These are phyloP conservation scores for Schwanniomyces yamadae DNA, from an alignment of 805 yeast species.

Conservation along the genomic window DNA sequence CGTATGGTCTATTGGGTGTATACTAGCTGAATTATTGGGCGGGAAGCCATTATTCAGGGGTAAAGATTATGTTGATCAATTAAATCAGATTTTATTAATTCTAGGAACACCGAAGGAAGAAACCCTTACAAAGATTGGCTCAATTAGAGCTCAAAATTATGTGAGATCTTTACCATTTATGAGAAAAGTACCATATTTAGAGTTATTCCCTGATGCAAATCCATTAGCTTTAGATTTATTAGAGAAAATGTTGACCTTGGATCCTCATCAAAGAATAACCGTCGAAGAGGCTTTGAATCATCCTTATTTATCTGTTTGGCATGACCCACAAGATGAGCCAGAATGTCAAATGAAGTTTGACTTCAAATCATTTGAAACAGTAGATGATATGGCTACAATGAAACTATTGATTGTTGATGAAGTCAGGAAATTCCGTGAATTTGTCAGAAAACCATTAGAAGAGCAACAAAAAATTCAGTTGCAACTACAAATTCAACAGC, in stretches of 20 bases:
- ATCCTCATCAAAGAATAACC: slow-evolving; percentile 83
- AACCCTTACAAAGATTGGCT: slow-evolving; percentile 55
- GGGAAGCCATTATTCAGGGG: slow-evolving; percentile 93
- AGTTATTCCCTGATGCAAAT: slow-evolving; percentile 79
- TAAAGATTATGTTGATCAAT: slow-evolving; percentile 92
- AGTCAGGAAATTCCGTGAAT: slow-evolving; percentile 72
- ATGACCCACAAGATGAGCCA: slow-evolving; percentile 90
- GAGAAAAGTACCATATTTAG: slow-evolving; percentile 71
- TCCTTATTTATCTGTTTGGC: slow-evolving; percentile 91
- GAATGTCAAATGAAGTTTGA: slow-evolving; percentile 79
- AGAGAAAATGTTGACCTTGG: slow-evolving; percentile 81
- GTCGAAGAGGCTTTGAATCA: slow-evolving; percentile 90
- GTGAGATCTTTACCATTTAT: slow-evolving; percentile 82
- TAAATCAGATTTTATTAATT: slow-evolving; percentile 80
- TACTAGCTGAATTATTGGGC: slow-evolving; percentile 88
- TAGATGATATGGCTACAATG: slow-evolving; percentile 76
- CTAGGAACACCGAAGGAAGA: slow-evolving; percentile 84
- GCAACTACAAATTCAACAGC: slow-evolving; percentile 29
- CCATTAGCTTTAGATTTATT: slow-evolving; percentile 83
- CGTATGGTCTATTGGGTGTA: slow-evolving; percentile 98
- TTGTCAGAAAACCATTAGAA: slow-evolving; percentile 74
- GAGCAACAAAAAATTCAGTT: slow-evolving; percentile 46
- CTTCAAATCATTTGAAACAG: slow-evolving; percentile 76
- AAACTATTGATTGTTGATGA: slow-evolving; percentile 76
- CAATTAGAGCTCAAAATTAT: slow-evolving; percentile 87